Evolutionary conservation across 78 protist species (phyloP).

Genomic region (Cavenderia fasciculata): DNA sequence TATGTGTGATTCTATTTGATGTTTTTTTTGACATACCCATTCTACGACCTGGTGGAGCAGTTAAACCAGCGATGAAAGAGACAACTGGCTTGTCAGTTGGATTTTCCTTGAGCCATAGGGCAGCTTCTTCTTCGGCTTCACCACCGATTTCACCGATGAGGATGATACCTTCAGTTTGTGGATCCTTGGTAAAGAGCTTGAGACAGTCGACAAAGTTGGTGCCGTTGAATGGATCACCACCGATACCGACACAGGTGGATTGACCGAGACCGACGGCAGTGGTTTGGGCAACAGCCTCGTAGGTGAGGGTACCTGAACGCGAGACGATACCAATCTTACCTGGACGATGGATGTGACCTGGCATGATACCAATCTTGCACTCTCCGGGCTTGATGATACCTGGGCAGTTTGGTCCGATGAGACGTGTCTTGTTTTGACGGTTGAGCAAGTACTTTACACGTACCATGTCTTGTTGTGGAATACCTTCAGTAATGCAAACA

Average conservation of each 20-base stretch:
- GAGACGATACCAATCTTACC: slow-evolving; percentile 99
- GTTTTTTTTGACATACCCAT: no score
- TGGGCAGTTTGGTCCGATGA: slow-evolving; percentile 99
- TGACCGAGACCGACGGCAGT: slow-evolving; percentile 97
- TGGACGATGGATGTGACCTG: slow-evolving; percentile 98
- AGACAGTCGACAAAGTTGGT: slow-evolving; percentile 98
- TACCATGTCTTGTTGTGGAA: slow-evolving; percentile 92
- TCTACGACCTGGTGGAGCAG: slow-evolving; percentile 99
- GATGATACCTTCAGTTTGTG: slow-evolving; percentile 96
- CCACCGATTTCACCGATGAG: slow-evolving; percentile 99
- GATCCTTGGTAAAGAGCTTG: slow-evolving; percentile 92
- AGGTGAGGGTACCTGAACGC: slow-evolving; percentile 99
- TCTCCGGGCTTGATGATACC: slow-evolving; percentile 99
- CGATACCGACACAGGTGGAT: slow-evolving; percentile 98
- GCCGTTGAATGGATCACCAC: slow-evolving; percentile 99
- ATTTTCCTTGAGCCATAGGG: slow-evolving; percentile 90
- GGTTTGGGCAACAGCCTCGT: slow-evolving; percentile 99
- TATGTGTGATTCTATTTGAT: no score
- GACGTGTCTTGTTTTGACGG: slow-evolving; percentile 89
- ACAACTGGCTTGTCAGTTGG: slow-evolving; percentile 95
- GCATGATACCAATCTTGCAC: slow-evolving; percentile 99
- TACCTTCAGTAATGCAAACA: slow-evolving; percentile 99
- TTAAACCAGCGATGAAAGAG: slow-evolving; percentile 96
- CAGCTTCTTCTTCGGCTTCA: slow-evolving; percentile 99
- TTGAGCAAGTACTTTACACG: slow-evolving; percentile 89